Evolutionary conservation across 2,329 filamentous ascomycete genomes (phyloP).

Genomic region (Gnomoniopsis sp.): DNA sequence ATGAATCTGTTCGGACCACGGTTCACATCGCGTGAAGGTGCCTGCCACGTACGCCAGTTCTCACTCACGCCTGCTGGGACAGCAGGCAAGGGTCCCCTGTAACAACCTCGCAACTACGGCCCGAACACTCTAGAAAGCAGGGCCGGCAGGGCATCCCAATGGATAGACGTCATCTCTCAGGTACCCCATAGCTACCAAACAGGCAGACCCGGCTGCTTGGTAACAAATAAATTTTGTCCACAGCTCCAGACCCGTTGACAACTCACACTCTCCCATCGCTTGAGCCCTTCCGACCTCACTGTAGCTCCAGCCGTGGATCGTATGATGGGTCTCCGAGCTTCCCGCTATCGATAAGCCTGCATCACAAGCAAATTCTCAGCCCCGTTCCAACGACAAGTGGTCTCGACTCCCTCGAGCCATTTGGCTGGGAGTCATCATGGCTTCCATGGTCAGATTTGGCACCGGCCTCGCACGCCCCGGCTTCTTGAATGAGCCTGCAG

Average conservation of each 20-base stretch:
- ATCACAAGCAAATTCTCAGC: constrained; percentile 9
- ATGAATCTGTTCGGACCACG: not conserved
- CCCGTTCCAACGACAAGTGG: not conserved
- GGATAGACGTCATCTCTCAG: no score
- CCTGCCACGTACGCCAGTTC: not conserved
- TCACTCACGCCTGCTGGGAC: no score
- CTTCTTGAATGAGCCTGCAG: constrained; percentile 16
- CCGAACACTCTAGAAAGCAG: not conserved
- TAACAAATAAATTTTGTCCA: no score
- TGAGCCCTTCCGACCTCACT: constrained; percentile 3
- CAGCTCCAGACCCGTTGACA: no score
- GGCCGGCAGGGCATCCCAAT: not conserved
- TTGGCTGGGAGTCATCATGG: constrained; percentile 12
- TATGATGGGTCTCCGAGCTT: constrained; percentile 15
- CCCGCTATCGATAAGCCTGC: constrained; percentile 17
- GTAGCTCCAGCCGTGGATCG: constrained; percentile 5
- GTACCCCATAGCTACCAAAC: no score
- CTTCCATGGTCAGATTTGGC: constrained; percentile 19
- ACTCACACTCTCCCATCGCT: no score
- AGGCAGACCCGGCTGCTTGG: no score
- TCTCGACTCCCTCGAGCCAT: constrained; percentile 1
- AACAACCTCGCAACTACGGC: not conserved
- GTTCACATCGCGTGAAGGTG: not conserved
- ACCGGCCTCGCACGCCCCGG: constrained; percentile 16
- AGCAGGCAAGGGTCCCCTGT: no score